phyloP scores from a whole-genome alignment of 2,329 filamentous ascomycete species.

The Xylaria polymorpha region DNA sequence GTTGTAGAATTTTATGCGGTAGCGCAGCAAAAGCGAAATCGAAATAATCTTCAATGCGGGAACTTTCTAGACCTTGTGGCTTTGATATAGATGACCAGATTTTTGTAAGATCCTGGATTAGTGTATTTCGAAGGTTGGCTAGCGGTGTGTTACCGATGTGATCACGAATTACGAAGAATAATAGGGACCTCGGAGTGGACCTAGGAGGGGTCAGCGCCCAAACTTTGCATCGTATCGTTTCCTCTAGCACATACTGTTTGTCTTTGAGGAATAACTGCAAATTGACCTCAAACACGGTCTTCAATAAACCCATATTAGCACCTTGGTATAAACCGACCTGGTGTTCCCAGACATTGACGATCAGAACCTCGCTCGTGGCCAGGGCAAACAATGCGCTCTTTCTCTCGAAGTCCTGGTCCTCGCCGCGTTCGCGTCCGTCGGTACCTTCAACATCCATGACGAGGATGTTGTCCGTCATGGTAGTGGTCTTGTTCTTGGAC shows the following conservation, averaged over 20 bases:
- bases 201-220: slow-evolving; percentile 57
- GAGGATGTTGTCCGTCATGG: slow-evolving; percentile 96
- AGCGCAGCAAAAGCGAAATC: slow-evolving; percentile 97
- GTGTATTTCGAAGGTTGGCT: slow-evolving; percentile 86
- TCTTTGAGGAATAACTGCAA: slow-evolving; percentile 97
- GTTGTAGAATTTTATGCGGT: slow-evolving; percentile 96
- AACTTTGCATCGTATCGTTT: neutral
- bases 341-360: slow-evolving; percentile 99
- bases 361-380: slow-evolving; percentile 96
- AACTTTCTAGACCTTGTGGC: slow-evolving; percentile 86
- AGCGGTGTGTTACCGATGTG: slow-evolving; percentile 93
- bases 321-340: slow-evolving; percentile 98
- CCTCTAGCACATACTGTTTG: slow-evolving; percentile 74
- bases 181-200: slow-evolving; percentile 86
- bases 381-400: slow-evolving; percentile 98
- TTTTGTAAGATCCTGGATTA: slow-evolving; percentile 89
- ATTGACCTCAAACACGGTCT: slow-evolving; percentile 99
- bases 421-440: slow-evolving; percentile 93
- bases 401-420: slow-evolving; percentile 98
- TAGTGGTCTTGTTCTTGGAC: slow-evolving; percentile 88
- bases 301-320: slow-evolving; percentile 97
- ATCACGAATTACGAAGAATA: slow-evolving; percentile 99
- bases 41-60: slow-evolving; percentile 95
- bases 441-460: slow-evolving; percentile 99
- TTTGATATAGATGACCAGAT: slow-evolving; percentile 96